Conservation (phyloP, 495 filamentous ascomycete species). For the Letharia lupina region DNA sequence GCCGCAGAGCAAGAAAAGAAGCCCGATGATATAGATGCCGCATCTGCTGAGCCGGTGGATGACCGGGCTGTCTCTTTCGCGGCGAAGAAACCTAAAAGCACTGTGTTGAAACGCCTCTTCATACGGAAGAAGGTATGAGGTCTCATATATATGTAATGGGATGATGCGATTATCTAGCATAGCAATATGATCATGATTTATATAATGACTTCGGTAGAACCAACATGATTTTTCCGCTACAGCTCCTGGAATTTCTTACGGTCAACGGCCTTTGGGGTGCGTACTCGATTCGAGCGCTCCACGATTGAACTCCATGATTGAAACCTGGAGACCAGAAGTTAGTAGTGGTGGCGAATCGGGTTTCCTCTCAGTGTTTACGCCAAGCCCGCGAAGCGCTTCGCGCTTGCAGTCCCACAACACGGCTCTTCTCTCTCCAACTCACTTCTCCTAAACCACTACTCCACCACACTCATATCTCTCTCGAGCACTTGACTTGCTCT, state of each 20-base stretch:
- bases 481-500: slow-evolving; percentile 3
- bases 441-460: slow-evolving; percentile 4
- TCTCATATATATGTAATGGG: neutral
- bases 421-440: slow-evolving; percentile 8
- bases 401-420: slow-evolving; percentile 22
- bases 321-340: neutral
- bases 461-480: neutral
- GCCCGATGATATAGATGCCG: slow-evolving; percentile 10
- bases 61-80: slow-evolving; percentile 2
- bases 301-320: too few relatives aligned
- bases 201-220: neutral
- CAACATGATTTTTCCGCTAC: neutral
- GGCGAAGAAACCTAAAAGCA: slow-evolving; percentile 6
- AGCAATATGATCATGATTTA: neutral
- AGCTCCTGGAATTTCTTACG: neutral
- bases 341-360: neutral
- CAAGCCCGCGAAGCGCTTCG: slow-evolving; percentile 16
- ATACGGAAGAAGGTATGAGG: slow-evolving; percentile 24
- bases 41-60: slow-evolving; percentile 7
- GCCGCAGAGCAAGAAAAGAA: slow-evolving; percentile 17
- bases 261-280: neutral
- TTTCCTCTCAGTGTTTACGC: slow-evolving; percentile 20
- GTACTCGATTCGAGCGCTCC: neutral
- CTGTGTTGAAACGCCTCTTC: slow-evolving; percentile 19
- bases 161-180: neutral